A percentile compares a stretch with the other conserved stretches of the same genome.
Evolutionary conservation across 2,329 filamentous ascomycete genomes (phyloP).

Genomic region (Fusarium pilosicola): DNA sequence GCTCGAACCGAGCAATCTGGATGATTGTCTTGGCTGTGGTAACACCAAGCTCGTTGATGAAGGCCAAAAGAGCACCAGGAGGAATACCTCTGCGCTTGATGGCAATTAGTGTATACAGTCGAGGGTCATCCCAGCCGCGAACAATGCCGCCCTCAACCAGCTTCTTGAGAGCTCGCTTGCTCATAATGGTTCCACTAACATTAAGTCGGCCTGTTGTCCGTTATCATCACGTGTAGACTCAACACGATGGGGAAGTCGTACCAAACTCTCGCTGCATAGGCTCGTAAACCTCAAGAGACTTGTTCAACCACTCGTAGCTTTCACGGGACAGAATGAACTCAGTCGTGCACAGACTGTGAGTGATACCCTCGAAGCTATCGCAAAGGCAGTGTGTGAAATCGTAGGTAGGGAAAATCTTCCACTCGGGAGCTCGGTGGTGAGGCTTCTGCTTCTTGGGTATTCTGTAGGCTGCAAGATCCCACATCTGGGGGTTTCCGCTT

Average conservation of each 20-base stretch:
- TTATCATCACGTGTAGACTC: background rate
- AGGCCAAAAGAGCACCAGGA: conserved; percentile 86
- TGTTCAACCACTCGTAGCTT: conserved; percentile 91
- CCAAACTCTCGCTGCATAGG: conserved; percentile 93
- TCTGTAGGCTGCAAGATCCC: conserved; percentile 93
- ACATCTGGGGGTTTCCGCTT: conserved; percentile 92
- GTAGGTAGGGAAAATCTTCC: conserved; percentile 96
- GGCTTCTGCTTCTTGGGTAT: conserved; percentile 76
- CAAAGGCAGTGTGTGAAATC: conserved; percentile 92
- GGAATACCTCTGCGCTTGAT: conserved; percentile 87
- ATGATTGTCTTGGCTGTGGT: conserved; percentile 85
- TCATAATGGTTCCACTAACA: conserved; percentile 85
- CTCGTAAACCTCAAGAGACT: conserved; percentile 82
- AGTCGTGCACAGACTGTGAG: conserved; percentile 91
- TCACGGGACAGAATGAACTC: conserved; percentile 88
- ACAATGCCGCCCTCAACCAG: conserved; percentile 83
- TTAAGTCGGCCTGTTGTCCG: conserved; percentile 58
- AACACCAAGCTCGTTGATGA: conserved; percentile 90
- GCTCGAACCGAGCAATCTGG: conserved; percentile 83
- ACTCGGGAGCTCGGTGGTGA: conserved; percentile 85
- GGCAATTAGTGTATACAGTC: conserved; percentile 87
- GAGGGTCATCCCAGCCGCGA: conserved; percentile 89
- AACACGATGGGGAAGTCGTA: conserved; percentile 4
- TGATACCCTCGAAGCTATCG: conserved; percentile 92
- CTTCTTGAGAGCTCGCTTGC: conserved; percentile 84